Conservation (phyloP, 352 stramenopile species). For the Pythium dissotocum region DNA sequence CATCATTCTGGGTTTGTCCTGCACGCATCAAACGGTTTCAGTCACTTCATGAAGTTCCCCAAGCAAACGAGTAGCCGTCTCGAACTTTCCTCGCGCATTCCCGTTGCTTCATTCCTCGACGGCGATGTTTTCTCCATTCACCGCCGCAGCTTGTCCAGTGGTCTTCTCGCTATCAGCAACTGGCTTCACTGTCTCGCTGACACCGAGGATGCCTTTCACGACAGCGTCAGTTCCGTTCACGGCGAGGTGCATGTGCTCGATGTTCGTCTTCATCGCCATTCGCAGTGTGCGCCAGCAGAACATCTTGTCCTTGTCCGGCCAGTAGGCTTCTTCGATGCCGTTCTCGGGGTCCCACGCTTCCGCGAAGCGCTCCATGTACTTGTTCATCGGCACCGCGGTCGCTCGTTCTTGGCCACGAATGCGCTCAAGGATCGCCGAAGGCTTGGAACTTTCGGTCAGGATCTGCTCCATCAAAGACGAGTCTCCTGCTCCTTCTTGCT, state of each 20-base stretch:
- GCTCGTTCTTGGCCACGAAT: slow-evolving; percentile 74
- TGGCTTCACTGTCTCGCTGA: slow-evolving; percentile 22
- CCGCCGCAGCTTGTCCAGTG: not conserved
- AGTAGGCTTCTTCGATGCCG: slow-evolving; percentile 95
- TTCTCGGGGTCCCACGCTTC: slow-evolving; percentile 95
- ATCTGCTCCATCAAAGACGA: slow-evolving; percentile 77
- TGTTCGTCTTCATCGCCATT: slow-evolving; percentile 70
- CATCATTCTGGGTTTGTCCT: too few species aligned
- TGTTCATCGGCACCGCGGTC: slow-evolving; percentile 61
- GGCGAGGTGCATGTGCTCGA: slow-evolving; percentile 71
- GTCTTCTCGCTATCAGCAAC: not conserved
- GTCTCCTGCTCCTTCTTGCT: slow-evolving; percentile 16
- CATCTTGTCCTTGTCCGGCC: slow-evolving; percentile 93
- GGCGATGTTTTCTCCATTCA: slow-evolving; percentile 15
- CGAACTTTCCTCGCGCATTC: too few species aligned
- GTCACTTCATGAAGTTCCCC: too few species aligned
- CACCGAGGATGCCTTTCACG: slow-evolving; percentile 71
- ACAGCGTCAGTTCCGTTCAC: slow-evolving; percentile 59
- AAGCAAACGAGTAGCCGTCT: too few species aligned
- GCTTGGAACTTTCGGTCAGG: slow-evolving; percentile 74
- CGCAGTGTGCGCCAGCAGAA: slow-evolving; percentile 86
- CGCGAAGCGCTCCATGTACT: slow-evolving; percentile 89
- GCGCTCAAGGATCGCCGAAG: slow-evolving; percentile 66
- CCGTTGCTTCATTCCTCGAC: not conserved
- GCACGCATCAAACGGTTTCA: too few species aligned